Base-by-base conservation (phyloP, 1,284 basidiomycete species). In the Erythrobasidium hasegawianum region DNA sequence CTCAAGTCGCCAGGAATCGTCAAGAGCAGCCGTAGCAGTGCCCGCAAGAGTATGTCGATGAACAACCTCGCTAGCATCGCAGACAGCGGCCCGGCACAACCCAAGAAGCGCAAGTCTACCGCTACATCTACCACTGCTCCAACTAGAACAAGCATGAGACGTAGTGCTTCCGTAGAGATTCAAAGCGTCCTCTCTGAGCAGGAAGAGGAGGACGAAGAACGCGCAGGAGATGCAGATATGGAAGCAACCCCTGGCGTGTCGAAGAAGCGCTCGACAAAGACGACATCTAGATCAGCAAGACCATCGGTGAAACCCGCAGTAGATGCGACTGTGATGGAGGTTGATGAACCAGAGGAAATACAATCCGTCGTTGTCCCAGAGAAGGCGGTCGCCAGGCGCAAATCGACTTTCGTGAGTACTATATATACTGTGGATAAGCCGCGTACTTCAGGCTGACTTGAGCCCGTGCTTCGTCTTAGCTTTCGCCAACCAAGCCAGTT, bases 51-150 rank as follows among this genome's bases (percentile, higher is more conserved):
- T 18, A 27, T 43, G 62, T 50, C 62, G 43, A 27, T 26, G 53
- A n/a, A 39, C 62, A 26, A 29, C 20, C 56, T 55, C 40, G 27
- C 62, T 24, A 11, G 5, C 33, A 33, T 33, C 33, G 33, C 33
- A 33, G 33, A 33, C 33, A 33, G 33, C 33, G 24, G 40, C 41
- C 13, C 22, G n/a, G 24, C 56, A 29, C n/a, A 26, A 33, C 24
- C 27, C 33, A 40, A 26, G 47, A 47, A 33, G 69, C 69, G 18
- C 67, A 61, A 52, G 57, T 65, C 56, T 54, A 49, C 47, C 26
- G 61, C 10, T 70, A 69, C n/a, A 68, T 33, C 33, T 33, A 33
- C n/a, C n/a, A 69, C 20, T 62, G 71, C 33, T 70, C 70, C 45
- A 68, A 69, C n/a, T 64, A 72, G 29, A 57, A 49, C 1, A 57